Base-by-base conservation (phyloP, 371 early-diverging fungal genomes). In the Apophysomyces variabilis region DNA sequence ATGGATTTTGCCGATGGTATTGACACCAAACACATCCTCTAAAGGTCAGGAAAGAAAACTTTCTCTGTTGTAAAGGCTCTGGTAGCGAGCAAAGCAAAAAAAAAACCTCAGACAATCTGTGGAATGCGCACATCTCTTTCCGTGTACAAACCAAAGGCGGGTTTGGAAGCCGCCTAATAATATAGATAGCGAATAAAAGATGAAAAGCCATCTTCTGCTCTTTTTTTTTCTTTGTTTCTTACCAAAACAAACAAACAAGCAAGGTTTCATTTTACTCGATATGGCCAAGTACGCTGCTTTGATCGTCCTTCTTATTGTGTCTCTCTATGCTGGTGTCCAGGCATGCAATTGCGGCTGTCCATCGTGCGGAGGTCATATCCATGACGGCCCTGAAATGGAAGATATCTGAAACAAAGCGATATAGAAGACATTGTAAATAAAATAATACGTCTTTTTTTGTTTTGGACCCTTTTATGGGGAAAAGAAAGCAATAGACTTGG, bases 101-200 rank as follows among this genome's bases (percentile, higher is more conserved):
- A 26, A 26, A 26, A 26, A 26, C 32, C 35, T 21, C 54, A 50
- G 35, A 21, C 5, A 50, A 5, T 50, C 21, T 50, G 54, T 50
- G 54, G 54, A 50, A 50, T 50, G 54, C 54, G 18, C 7, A 16
- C 8, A 11, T 41, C 13, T 1, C 32, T 26, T 16, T 47, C 47
- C 9, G 54, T 50, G 54, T 50, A 50, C 54, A 50, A 21, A 50
- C 54, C 54, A 50, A 50, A 50, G 21, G 54, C 54, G 54, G 54
- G 54, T 50, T 50, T 50, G 54, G 54, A 50, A 50, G 54, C 32
- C 54, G 54, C 54, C 54, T 50, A 50, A 9, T 50, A 50, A 7
- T 7, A n/a, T 50, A 50, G 5, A 50, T 50, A 50, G 9, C 16
- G 21, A 21, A 21, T 21, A 50, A 50, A 13, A 43, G 43, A 43